Evolutionary conservation across 257 asterid species (phyloP), one percentile per base, ranked within the genome.

Genomic region (Linaria vulgaris): DNA sequence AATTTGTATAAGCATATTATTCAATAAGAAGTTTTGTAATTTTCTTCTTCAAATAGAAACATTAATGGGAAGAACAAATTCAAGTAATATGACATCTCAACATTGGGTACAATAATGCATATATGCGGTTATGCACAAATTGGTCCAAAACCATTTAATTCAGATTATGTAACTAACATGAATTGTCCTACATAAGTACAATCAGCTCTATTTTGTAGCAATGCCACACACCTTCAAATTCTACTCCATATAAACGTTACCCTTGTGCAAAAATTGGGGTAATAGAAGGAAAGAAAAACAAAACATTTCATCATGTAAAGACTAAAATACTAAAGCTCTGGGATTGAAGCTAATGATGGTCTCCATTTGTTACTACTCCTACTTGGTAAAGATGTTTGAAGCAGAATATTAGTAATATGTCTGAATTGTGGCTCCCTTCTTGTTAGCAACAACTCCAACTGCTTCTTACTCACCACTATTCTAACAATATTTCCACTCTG

Each of bases 331-430:
- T 65, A 75, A 22, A 71, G 62, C 62, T 80, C 86, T 0, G 84
- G 86, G 59, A 80, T 79, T 20, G 87, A 73, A 61, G 76, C 82
- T 66, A 82, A 75, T 65, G 76, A 78, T 5, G 88, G 83, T 71
- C 72, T 77, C 90, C 27, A 16, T 21, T 49, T 49, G 5, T 17
- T 48, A 19, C 23, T 19, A 1, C 12, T 17, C 24, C 14, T 49
- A 17, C 48, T 57, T 37, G 48, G 13, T 12, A 49, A 49, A n/a
- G 56, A 49, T 15, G n/a, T n/a, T n/a, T 8, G 43, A 55, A 27
- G 12, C 39, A 25, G n/a, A n/a, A n/a, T n/a, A n/a, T n/a, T n/a
- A n/a, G n/a, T 12, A 55, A 51, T 22, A 10, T 9, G 56, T 37
- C 24, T 49, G 14, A 17, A 49, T 17, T 49, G 49, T 51, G 22